Percentiles rank a stretch among this genome's conserved stretches.
Evolutionary conservation across 129 eudicot genomes (phyloP).

Genomic region (Rutidosis leptorrhynchoides): DNA sequence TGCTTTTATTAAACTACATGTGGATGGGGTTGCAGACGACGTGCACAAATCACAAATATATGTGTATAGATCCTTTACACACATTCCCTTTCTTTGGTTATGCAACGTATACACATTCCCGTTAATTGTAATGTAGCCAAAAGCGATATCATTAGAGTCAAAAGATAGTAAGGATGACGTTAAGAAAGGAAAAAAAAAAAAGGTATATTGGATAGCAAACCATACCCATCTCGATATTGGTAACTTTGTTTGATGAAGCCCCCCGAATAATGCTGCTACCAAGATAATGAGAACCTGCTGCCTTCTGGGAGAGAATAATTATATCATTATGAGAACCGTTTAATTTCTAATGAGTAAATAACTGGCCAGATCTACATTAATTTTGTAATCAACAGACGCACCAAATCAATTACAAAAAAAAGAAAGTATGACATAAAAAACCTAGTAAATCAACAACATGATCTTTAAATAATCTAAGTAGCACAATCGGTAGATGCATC

Average conservation of each 20-base stretch:
- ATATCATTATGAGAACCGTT: conserved; percentile 19
- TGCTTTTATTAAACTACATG: conserved; percentile 13
- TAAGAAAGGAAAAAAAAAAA: too few species aligned
- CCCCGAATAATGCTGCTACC: conserved; percentile 23
- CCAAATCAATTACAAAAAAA: conserved; percentile 19
- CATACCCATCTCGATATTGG: conserved; percentile 40
- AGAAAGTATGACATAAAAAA: too few species aligned
- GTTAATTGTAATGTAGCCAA: background rate
- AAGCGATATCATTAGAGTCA: background rate
- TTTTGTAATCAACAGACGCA: conserved; percentile 4
- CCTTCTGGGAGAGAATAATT: conserved; percentile 35
- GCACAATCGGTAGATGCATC: too few species aligned
- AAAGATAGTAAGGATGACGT: background rate
- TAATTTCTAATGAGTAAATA: background rate
- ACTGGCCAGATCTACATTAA: background rate
- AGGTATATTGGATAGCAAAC: conserved; percentile 16
- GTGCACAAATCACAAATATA: conserved; percentile 10
- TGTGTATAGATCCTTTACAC: background rate
- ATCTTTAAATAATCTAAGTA: too few species aligned
- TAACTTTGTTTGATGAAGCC: conserved; percentile 21
- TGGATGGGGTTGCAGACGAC: background rate
- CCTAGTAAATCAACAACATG: too few species aligned
- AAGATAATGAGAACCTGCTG: conserved; percentile 34
- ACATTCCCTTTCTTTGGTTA: background rate
- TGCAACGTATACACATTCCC: background rate